phyloP scores from a whole-genome alignment of 306 rosid genomes.

The Castanea sativa region DNA sequence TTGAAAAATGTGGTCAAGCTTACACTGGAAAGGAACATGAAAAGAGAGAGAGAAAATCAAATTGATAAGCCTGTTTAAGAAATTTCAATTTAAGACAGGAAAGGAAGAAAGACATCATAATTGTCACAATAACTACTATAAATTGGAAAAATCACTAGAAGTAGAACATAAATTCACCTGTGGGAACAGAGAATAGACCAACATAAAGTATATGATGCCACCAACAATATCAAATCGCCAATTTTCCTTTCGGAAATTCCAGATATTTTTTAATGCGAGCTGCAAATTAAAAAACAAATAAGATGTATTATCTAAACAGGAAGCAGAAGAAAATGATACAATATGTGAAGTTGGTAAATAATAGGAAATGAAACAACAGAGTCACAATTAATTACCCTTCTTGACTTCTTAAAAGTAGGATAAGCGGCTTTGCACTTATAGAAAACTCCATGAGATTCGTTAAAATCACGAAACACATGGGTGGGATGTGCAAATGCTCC shows the following conservation, averaged over 20 bases:
- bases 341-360: slow-evolving; percentile 3
- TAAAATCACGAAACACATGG: slow-evolving; percentile 74
- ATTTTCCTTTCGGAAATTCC: slow-evolving; percentile 88
- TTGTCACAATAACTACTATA: neutral
- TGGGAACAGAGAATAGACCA: slow-evolving; percentile 91
- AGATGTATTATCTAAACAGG: slow-evolving; percentile 49
- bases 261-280: slow-evolving; percentile 85
- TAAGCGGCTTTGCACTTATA: slow-evolving; percentile 73
- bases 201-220: slow-evolving; percentile 82
- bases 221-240: slow-evolving; percentile 99
- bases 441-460: slow-evolving; percentile 43
- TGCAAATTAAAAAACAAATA: slow-evolving; percentile 32
- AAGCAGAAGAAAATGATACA: slow-evolving; percentile 20
- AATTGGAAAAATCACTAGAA: slow-evolving; percentile 15
- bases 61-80: neutral
- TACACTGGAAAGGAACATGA: slow-evolving; percentile 51
- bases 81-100: neutral
- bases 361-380: slow-evolving; percentile 8
- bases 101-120: slow-evolving; percentile 1
- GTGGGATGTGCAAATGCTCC: slow-evolving; percentile 98
- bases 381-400: slow-evolving; percentile 46
- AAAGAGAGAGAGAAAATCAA: slow-evolving; percentile 19
- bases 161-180: slow-evolving; percentile 51
- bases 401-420: slow-evolving; percentile 77
- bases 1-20: slow-evolving; percentile 79